These are phyloP conservation scores for Trichosporon inkin DNA, from an alignment of 1,284 basidiomycete genomes.

Conservation along the genomic window DNA sequence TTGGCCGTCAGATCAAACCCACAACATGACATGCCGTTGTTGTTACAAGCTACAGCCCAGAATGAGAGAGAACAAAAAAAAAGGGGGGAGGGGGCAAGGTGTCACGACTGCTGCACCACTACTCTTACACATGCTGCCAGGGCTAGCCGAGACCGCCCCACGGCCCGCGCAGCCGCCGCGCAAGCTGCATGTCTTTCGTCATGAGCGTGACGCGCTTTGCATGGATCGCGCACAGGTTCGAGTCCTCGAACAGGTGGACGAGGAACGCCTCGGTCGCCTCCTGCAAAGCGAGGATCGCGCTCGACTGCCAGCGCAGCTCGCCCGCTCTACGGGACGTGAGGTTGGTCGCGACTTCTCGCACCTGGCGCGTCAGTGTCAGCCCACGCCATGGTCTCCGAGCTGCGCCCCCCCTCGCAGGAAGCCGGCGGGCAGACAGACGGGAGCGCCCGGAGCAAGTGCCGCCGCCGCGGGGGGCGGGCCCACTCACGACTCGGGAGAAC, in stretches of 20 bases:
- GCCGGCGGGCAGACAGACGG: too few relatives aligned
- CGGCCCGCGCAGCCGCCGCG: conserved; percentile 83
- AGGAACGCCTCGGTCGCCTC: conserved; percentile 92
- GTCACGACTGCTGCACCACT: conserved; percentile 11
- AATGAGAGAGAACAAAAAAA: too few relatives aligned
- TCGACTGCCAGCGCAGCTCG: conserved; percentile 81
- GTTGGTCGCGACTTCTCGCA: conserved; percentile 83
- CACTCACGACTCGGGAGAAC: conserved; percentile 80
- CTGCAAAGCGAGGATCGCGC: conserved; percentile 82
- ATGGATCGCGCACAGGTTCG: conserved; percentile 94
- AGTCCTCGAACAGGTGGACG: conserved; percentile 92
- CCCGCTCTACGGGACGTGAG: conserved; percentile 71
- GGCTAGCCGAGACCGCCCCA: conserved; percentile 56
- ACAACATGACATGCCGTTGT: too few relatives aligned
- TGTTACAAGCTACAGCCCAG: too few relatives aligned
- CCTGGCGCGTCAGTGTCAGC: conserved; percentile 54
- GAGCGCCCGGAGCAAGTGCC: too few relatives aligned
- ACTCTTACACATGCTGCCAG: background rate
- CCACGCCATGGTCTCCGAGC: too few relatives aligned
- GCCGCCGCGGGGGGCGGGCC: too few relatives aligned
- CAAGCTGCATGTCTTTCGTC: conserved; percentile 95
- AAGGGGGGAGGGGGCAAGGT: too few relatives aligned
- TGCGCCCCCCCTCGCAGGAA: too few relatives aligned
- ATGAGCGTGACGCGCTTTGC: conserved; percentile 98
- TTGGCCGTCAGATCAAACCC: too few relatives aligned